phyloP scores from a whole-genome alignment of 148 eudicot genomes.

The Fagopyrum homotropicum region DNA sequence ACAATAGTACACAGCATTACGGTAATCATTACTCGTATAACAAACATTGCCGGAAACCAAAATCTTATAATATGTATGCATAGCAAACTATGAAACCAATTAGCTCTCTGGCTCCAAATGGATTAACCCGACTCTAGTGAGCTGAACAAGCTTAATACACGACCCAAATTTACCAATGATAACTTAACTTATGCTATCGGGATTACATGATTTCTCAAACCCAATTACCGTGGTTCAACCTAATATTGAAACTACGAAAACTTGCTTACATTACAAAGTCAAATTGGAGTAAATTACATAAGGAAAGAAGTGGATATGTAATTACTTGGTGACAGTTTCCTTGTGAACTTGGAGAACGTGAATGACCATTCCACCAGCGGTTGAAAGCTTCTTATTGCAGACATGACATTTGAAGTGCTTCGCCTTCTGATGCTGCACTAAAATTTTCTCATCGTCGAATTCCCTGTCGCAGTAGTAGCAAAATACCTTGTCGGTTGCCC shows the following conservation, averaged over 20 bases:
- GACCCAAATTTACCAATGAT: not conserved
- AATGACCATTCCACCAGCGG: constrained; percentile 93
- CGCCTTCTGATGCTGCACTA: constrained; percentile 94
- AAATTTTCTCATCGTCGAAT: constrained; percentile 94
- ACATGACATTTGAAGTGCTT: constrained; percentile 95
- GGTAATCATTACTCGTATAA: not conserved
- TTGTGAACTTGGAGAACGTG: constrained; percentile 98
- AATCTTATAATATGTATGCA: not conserved
- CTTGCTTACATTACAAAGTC: not conserved
- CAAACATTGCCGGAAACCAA: not conserved
- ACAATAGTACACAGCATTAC: not conserved
- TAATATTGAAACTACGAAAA: not conserved
- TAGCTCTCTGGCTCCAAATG: not conserved
- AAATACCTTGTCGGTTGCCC: constrained; percentile 54
- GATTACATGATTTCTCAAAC: not conserved
- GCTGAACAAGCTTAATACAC: not conserved
- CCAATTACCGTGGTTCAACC: not conserved
- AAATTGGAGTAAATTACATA: not conserved
- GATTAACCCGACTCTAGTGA: not conserved
- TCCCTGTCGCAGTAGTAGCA: constrained; percentile 97
- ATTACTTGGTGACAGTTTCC: constrained; percentile 75
- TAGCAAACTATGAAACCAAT: not conserved
- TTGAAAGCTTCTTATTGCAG: constrained; percentile 94
- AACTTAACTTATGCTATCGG: not conserved
- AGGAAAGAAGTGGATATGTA: not conserved